Evolutionary conservation across 306 rosid genomes (phyloP), one percentile per base, ranked within the genome.

Genomic region (Cicer pinnatifidum): DNA sequence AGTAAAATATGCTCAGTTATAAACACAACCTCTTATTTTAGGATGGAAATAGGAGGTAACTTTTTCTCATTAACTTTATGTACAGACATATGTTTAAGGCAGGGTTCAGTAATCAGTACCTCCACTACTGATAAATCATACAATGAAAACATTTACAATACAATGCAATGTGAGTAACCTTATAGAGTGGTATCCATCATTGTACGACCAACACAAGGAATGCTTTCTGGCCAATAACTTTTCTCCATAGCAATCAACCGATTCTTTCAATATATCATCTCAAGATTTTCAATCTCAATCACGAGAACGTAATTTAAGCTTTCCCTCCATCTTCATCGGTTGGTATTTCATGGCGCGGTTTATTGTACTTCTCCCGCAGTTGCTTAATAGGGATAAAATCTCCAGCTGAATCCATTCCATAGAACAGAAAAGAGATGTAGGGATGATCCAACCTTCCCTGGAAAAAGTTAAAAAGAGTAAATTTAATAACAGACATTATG

Each of bases 371-470:
- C 82, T 93, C 98, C 1, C 97, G 86, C 51, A 93, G 84, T 85
- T 93, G 96, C 84, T 82, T 93, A 74, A 93, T 83, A 23, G 97
- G 97, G 82, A 93, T 93, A 87, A 85, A 91, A 80, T 93, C 96
- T 19, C 98, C 98, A 23, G 94, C 96, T 15, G 92, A 69, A 72
- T 93, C 97, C 96, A 84, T 80, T 82, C 98, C 98, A 15, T 91
- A 86, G 86, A 91, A 93, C 60, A 93, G 80, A 84, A 93, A 91
- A 54, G 97, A 91, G 76, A 82, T 15, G 73, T 89, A 91, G 5
- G 98, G 98, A 75, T 91, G 98, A 82, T 93, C 97, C 75, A 91
- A 85, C 44, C 89, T 89, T 47, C 78, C 89, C 98, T 91, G 89
- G 13, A 82, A 15, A 78, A 44, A 41, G 15, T 57, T 37, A 70